Conservation (phyloP, 1,284 basidiomycete species). For the Irpex rosettiformis region DNA sequence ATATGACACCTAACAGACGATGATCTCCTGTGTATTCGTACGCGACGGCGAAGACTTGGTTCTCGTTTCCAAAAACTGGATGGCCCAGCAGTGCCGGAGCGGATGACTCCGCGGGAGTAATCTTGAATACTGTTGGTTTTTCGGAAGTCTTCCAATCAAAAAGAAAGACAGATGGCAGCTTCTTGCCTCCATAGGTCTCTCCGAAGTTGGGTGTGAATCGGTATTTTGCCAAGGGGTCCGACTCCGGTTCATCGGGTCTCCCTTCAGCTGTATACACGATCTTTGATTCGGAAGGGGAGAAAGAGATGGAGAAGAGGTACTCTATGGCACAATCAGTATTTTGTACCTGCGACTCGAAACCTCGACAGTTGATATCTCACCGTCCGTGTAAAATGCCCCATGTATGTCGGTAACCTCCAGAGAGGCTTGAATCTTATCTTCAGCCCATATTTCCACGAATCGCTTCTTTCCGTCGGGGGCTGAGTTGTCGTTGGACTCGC, state of each 20-base stretch:
- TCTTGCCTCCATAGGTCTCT: constrained; percentile 47
- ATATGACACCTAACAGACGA: constrained; percentile 55
- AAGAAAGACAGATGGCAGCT: constrained; percentile 46
- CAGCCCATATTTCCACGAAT: constrained; percentile 61
- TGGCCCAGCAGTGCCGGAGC: constrained; percentile 49
- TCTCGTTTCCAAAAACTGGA: constrained; percentile 43
- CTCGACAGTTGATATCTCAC: constrained; percentile 30
- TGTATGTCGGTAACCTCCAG: constrained; percentile 59
- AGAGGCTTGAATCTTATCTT: constrained; percentile 36
- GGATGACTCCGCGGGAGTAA: constrained; percentile 6
- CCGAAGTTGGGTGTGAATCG: constrained; percentile 53
- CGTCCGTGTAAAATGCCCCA: constrained; percentile 59
- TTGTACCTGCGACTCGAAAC: too few species aligned
- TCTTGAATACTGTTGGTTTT: constrained; percentile 1
- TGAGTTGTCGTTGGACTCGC: constrained; percentile 32
- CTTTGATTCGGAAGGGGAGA: constrained; percentile 47
- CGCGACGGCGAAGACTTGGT: constrained; percentile 53
- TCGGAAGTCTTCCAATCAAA: constrained; percentile 35
- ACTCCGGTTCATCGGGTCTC: constrained; percentile 31
- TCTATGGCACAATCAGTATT: constrained; percentile 32
- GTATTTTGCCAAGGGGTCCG: constrained; percentile 45
- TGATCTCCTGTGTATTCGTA: constrained; percentile 57
- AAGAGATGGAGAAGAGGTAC: constrained; percentile 43
- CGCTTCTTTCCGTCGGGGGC: constrained; percentile 38
- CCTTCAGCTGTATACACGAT: constrained; percentile 58